A percentile compares a stretch with the other conserved stretches of the same genome.
Conservation (phyloP, 192 early-diverging fungal species). For the Podila epigama region DNA sequence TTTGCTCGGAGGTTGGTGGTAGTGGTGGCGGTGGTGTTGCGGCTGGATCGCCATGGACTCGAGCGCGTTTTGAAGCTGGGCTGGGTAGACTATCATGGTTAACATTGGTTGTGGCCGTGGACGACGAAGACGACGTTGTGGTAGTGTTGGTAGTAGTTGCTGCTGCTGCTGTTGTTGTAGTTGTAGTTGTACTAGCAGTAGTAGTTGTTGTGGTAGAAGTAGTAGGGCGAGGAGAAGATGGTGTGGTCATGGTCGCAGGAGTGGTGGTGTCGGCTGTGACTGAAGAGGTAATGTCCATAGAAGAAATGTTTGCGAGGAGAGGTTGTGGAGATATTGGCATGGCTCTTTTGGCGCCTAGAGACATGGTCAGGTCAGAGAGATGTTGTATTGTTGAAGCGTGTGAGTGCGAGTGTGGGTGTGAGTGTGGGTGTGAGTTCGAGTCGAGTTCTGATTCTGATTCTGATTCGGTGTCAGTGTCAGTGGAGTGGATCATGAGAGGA, state of each 20-base stretch:
- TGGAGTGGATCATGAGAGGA: not conserved
- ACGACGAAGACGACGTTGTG: not conserved
- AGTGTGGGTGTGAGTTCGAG: not conserved
- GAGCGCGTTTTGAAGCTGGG: conserved; percentile 13
- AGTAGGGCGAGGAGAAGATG: not conserved
- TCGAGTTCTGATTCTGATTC: not conserved
- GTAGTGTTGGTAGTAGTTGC: not conserved
- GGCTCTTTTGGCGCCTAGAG: too few relatives aligned
- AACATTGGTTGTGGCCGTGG: conserved; percentile 5
- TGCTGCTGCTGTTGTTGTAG: conserved; percentile 1
- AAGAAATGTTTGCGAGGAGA: too few relatives aligned
- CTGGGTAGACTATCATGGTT: conserved; percentile 16
- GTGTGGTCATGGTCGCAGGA: conserved; percentile 12
- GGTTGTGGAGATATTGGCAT: too few relatives aligned
- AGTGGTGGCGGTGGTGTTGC: not conserved
- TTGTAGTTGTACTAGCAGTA: not conserved
- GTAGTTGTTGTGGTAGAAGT: too few relatives aligned
- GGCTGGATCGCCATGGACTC: conserved; percentile 1
- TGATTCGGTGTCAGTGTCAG: not conserved
- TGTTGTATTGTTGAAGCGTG: too few relatives aligned
- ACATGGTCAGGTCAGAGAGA: too few relatives aligned
- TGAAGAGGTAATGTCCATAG: not conserved
- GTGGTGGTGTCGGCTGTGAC: conserved; percentile 10
- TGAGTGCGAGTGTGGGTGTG: too few relatives aligned
- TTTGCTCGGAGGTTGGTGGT: not conserved